Base-by-base conservation (phyloP, 2,329 filamentous ascomycete species). In the Aureobasidium leucospermi region DNA sequence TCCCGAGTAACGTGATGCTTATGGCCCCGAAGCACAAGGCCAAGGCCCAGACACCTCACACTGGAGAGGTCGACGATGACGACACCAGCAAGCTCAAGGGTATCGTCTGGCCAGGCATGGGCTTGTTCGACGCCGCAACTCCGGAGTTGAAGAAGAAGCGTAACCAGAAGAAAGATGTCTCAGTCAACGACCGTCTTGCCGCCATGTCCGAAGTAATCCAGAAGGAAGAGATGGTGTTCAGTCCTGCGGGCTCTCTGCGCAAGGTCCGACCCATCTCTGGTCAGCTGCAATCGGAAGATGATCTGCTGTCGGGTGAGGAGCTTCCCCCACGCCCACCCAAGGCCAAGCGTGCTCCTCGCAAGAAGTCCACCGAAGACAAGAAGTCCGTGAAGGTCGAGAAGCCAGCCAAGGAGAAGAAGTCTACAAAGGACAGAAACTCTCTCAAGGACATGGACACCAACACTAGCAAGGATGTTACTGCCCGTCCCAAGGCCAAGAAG, bases 91-190 rank as follows among this genome's bases (percentile, higher is more conserved):
- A 78, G 67, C 78, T 91, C 57, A 92, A 92, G 70, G 88, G 88
- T 2, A 76, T 86, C n/a, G 76, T 84, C 48, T 90, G 85, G 79
- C 85, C 86, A 2, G 89, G 89, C 16, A 92, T 92, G 88, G 82
- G 83, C 57, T 79, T 90, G n/a, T 91, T 92, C 69, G 89, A 93
- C 71, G 85, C 89, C 57, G 89, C 89, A 4, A 88, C 86, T 4
- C 81, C 85, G 15, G 83, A 87, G 62, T 87, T 88, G 79, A 86
- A 84, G 66, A 81, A 85, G 47, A 89, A 84, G 74, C 80, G 89
- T 55, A 92, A 92, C 69, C 89, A 93, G 72, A 85, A 87, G 66
- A 93, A 93, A 71, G 83, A 86, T 58, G 79, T 78, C n/a, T 85
- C 84, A 1, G 85, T 90, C n/a, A 75, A 90, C 23, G 78, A 82